A percentile compares a stretch with the other conserved stretches of the same genome.
phyloP scores from a whole-genome alignment of 2,329 filamentous ascomycete species.

The Fusarium sp. region DNA sequence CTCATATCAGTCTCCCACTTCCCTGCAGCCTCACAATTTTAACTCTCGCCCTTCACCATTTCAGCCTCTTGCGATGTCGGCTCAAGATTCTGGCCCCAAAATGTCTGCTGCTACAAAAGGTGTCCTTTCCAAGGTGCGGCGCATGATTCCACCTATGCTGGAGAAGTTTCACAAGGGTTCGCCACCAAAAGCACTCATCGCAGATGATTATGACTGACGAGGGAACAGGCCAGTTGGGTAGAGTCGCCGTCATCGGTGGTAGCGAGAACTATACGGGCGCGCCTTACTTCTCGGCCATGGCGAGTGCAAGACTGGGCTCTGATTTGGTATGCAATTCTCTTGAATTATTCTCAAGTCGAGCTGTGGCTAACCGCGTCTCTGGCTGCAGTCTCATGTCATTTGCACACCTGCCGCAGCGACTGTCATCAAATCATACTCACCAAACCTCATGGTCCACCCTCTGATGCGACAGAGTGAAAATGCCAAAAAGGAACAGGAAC shows the following conservation, averaged over 20 bases:
- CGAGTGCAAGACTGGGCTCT: constrained; percentile 88
- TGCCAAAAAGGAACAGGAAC: constrained; percentile 56
- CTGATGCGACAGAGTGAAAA: constrained; percentile 82
- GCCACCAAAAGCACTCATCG: constrained; percentile 25
- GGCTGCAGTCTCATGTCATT: constrained; percentile 84
- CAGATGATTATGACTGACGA: constrained; percentile 21
- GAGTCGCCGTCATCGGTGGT: constrained; percentile 93
- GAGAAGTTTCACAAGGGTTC: constrained; percentile 95
- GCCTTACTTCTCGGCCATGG: constrained; percentile 98
- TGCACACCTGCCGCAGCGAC: constrained; percentile 88
- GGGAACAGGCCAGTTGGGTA: constrained; percentile 83
- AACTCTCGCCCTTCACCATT: constrained; percentile 5
- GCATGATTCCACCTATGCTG: constrained; percentile 94
- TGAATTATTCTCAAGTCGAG: not conserved
- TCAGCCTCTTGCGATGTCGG: constrained; percentile 42
- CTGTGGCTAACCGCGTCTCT: constrained; percentile 8
- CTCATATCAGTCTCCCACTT: constrained; percentile 2
- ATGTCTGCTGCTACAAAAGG: constrained; percentile 81
- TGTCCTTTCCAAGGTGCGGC: constrained; percentile 83
- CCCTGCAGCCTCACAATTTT: constrained; percentile 13
- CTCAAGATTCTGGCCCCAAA: constrained; percentile 49
- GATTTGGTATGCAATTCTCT: constrained; percentile 76
- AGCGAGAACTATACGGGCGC: constrained; percentile 97
- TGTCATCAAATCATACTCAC: constrained; percentile 98
- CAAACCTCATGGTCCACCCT: constrained; percentile 98